Evolutionary conservation across 2,329 filamentous ascomycete genomes (phyloP), one percentile per base, ranked within the genome.

Genomic region (Colletotrichum filicis): DNA sequence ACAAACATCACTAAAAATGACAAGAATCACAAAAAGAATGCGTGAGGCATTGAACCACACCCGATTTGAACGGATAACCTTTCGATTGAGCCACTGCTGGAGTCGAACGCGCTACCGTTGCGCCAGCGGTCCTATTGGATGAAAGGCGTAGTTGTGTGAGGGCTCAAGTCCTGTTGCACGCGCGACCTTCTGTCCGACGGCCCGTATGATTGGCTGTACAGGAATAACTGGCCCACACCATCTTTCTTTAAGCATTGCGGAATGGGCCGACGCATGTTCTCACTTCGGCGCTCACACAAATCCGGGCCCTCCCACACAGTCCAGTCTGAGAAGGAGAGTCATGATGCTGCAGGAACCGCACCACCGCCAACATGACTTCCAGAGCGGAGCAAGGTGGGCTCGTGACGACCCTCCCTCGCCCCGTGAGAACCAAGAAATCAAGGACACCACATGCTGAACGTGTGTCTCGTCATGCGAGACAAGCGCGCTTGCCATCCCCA

Each of bases 101-200:
- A 73, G 71, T 73, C 71, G 71, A 73, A 73, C 56, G 71, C 71
- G 71, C 71, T 73, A 71, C 66, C 71, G 56, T 71, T 73, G 71
- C 71, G 71, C 71, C 71, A 73, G 63, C 26, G 49, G 71, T 42
- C 71, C 35, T 63, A 16, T 14, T 49, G n/a, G 22, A 6, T 32
- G n/a, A 6, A 7, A n/a, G 28, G 0, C 3, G 14, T 8, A 1
- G 22, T 11, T 12, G 12, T 5, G 12, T 37, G 1, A 14, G 11
- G 0, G 12, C 0, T 5, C 5, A 37, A 19, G 14, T 2, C 5
- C 3, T 19, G 5, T n/a, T 9, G 22, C 30, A 58, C 49, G 55
- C 52, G 14, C 37, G 42, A 37, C 46, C 55, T 30, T 12, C 7
- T 28, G 8, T 4, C 11, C 8, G 16, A 11, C 1, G 11, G 42